A percentile compares a stretch with the other conserved stretches of the same genome.
phyloP scores from a whole-genome alignment of 106 monocot genomes.

The Apostasia shenzhenica region DNA sequence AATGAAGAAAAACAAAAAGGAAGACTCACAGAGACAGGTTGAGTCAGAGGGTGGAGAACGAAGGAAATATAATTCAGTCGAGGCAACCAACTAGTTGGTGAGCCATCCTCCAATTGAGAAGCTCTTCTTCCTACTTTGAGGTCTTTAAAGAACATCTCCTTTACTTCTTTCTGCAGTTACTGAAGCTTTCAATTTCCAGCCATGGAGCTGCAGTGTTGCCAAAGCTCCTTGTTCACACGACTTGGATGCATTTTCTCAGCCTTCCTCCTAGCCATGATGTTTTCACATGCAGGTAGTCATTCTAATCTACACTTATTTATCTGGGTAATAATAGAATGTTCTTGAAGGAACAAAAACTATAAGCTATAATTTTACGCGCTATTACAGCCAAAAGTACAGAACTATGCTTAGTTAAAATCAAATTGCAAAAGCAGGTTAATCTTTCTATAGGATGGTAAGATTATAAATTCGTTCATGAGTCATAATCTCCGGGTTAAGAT shows the following conservation, averaged over 20 bases:
- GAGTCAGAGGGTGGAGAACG: neutral
- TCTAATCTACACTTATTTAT: neutral
- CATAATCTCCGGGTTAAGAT: no score
- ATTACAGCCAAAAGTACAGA: no score
- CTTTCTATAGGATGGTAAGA: neutral
- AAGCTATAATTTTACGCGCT: no score
- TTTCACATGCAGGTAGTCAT: constrained; percentile 37
- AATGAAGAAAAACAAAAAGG: constrained; percentile 24
- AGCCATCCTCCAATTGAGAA: constrained; percentile 13
- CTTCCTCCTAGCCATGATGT: constrained; percentile 17
- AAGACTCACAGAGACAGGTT: neutral
- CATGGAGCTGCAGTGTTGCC: neutral
- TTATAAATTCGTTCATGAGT: neutral
- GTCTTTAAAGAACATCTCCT: constrained; percentile 10
- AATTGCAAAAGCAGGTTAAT: neutral
- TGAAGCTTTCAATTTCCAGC: neutral
- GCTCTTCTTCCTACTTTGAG: constrained; percentile 5
- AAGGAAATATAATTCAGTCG: neutral
- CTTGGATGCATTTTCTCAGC: constrained; percentile 14
- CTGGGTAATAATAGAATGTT: no score
- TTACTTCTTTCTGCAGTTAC: constrained; percentile 1
- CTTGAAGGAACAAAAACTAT: no score
- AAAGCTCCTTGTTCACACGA: neutral
- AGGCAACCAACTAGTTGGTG: constrained; percentile 30
- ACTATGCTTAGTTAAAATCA: no score